These are phyloP conservation scores for Penicillium pulvis DNA, from an alignment of 495 filamentous ascomycete species.

Conservation along the genomic window DNA sequence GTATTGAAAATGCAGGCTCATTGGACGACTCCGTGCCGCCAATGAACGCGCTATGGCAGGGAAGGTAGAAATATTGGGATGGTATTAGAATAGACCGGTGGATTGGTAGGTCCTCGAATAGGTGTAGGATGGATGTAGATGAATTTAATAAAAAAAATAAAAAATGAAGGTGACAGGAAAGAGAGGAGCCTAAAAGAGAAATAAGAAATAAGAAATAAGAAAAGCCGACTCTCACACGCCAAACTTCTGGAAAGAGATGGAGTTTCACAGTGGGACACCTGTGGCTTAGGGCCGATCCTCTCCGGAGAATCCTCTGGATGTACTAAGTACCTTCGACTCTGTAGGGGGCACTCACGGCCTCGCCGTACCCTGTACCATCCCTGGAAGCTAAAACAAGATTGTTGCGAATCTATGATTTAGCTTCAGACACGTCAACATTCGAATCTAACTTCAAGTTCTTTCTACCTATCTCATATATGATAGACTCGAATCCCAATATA, in stretches of 20 bases:
- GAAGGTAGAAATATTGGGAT: slow-evolving; percentile 10
- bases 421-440: neutral
- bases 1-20: slow-evolving; percentile 61
- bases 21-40: slow-evolving; percentile 59
- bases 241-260: slow-evolving; percentile 34
- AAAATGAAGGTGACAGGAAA: slow-evolving; percentile 2
- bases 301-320: slow-evolving; percentile 30
- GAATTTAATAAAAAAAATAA: neutral
- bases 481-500: neutral
- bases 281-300: slow-evolving; percentile 32
- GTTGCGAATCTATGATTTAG: neutral
- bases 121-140: slow-evolving; percentile 8
- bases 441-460: neutral
- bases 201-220: slow-evolving; percentile 7
- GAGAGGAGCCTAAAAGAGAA: slow-evolving; percentile 13
- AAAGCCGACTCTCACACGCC: slow-evolving; percentile 6
- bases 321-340: neutral
- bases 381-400: neutral
- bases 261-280: slow-evolving; percentile 26
- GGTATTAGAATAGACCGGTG: neutral
- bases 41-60: slow-evolving; percentile 57
- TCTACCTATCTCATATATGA: neutral
- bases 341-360: neutral
- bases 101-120: slow-evolving; percentile 4
- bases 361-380: neutral